Conservation (phyloP, 768 basidiomycete species). For the Agaricus subrufescens region DNA sequence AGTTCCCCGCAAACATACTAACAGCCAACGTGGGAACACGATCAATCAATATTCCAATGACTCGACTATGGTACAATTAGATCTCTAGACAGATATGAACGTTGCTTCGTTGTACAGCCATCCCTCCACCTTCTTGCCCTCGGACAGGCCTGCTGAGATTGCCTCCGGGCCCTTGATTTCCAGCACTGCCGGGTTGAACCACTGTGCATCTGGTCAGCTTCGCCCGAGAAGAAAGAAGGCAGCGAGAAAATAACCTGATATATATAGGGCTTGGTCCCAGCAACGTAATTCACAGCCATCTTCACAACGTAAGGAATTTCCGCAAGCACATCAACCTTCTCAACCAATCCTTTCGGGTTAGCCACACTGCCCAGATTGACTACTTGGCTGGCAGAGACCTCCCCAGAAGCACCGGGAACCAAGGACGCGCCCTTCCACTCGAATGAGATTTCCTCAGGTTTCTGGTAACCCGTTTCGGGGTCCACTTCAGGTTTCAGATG, state of each 20-base stretch:
- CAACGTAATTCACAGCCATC: conserved; percentile 89
- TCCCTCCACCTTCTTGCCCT: conserved; percentile 55
- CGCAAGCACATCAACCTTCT: conserved; percentile 92
- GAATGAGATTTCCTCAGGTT: conserved; percentile 65
- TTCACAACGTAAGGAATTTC: conserved; percentile 93
- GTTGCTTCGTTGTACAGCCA: conserved; percentile 84
- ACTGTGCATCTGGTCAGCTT: conserved; percentile 30
- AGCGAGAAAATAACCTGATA: conserved; percentile 65
- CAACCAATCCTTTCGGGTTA: conserved; percentile 71
- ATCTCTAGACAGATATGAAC: conserved; percentile 60
- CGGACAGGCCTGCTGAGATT: conserved; percentile 32
- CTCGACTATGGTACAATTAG: not conserved
- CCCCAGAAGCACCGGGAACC: conserved; percentile 43
- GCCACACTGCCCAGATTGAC: conserved; percentile 55
- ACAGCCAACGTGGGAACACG: conserved; percentile 2
- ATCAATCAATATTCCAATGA: not conserved
- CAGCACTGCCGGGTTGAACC: conserved; percentile 42
- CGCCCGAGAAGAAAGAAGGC: conserved; percentile 4
- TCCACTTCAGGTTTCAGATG: conserved; percentile 64
- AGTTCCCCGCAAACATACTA: not conserved
- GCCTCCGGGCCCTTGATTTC: conserved; percentile 38
- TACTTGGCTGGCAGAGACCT: conserved; percentile 49
- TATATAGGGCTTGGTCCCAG: conserved; percentile 90
- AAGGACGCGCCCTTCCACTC: conserved; percentile 77
- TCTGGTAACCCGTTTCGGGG: conserved; percentile 75